Evolutionary conservation across 1,284 basidiomycete genomes (phyloP), one percentile per base, ranked within the genome.

Genomic region (Tilletia indica): DNA sequence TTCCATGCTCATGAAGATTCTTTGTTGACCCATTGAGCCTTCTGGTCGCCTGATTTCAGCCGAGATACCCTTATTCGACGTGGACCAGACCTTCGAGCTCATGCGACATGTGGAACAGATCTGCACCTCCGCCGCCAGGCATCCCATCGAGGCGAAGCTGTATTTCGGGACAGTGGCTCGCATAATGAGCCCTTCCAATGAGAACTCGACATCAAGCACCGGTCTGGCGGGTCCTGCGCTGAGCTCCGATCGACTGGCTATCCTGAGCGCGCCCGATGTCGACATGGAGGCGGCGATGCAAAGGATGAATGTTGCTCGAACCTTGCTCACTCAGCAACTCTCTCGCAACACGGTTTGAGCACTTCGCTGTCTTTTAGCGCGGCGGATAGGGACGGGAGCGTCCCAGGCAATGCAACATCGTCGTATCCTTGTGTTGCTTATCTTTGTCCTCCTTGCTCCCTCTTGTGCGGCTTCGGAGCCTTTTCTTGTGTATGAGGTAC

Each of bases 21-120:
- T 8, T 14, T 45, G 14, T 14, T 45, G 51, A 54, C n/a, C 51
- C 21, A 25, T 54, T 66, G 11, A 49, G 4, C 64, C 14, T n/a
- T 21, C 8, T 47, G 38, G 6, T 61, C n/a, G 11, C 49, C 34
- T 39, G 51, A 42, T 12, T 3, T 8, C 42, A 68, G 71, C 51
- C 25, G 66, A 69, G 5, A 48, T 48, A 5, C 19, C 68, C 31
- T 56, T 67, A 61, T 82, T 82, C 68, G 73, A 76, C 36, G 66
- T 73, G 9, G 61, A 76, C 2, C 78, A 82, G 66, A 78, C 80
- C 0, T 80, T 79, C 58, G 82, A 83, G 63, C 69, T 83, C 64
- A 72, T 83, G 64, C 80, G 81, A 38, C 71, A 77, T 68, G 73
- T 79, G 34, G 82, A 83, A 51, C 73, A 77, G 68, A 75, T 83